Evolutionary conservation across 169 alveolate species (phyloP).

Genomic region (Amoebophrya sp.): DNA sequence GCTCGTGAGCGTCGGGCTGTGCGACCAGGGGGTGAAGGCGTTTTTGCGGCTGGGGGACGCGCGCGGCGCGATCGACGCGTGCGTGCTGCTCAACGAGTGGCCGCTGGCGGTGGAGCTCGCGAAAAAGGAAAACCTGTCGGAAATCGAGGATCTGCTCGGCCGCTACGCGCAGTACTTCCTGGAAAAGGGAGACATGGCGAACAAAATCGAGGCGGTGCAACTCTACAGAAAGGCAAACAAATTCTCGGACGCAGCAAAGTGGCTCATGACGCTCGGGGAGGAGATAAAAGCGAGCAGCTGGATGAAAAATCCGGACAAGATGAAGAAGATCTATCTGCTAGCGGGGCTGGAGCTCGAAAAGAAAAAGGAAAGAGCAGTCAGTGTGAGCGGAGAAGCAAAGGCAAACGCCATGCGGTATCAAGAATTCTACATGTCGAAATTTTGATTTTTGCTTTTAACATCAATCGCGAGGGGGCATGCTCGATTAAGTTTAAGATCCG

Average conservation of each 20-base stretch:
- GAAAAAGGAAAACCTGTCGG: slow-evolving; percentile 60
- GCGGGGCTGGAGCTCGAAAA: slow-evolving; percentile 78
- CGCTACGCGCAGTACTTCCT: slow-evolving; percentile 51
- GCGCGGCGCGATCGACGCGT: slow-evolving; percentile 71
- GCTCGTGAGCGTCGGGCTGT: slow-evolving; percentile 64
- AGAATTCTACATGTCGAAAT: too few species aligned
- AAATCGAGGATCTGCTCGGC: slow-evolving; percentile 65
- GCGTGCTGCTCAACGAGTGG: slow-evolving; percentile 75
- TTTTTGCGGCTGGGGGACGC: slow-evolving; percentile 62
- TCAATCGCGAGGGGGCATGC: too few species aligned
- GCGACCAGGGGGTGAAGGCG: slow-evolving; percentile 68
- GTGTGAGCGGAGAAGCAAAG: too few species aligned
- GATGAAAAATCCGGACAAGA: slow-evolving; percentile 52
- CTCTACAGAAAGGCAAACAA: slow-evolving; percentile 71
- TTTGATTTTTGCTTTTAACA: too few species aligned
- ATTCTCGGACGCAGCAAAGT: slow-evolving; percentile 69
- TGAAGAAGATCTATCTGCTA: slow-evolving; percentile 67
- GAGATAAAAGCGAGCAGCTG: slow-evolving; percentile 33
- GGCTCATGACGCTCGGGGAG: slow-evolving; percentile 50
- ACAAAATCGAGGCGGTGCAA: slow-evolving; percentile 66
- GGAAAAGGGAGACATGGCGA: not conserved
- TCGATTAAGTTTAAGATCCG: too few species aligned
- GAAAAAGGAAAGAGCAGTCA: slow-evolving; percentile 48
- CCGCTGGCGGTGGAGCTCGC: slow-evolving; percentile 75
- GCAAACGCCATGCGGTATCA: too few species aligned